Base-by-base conservation (phyloP, 352 stramenopile species). In the Pythium chondricola region DNA sequence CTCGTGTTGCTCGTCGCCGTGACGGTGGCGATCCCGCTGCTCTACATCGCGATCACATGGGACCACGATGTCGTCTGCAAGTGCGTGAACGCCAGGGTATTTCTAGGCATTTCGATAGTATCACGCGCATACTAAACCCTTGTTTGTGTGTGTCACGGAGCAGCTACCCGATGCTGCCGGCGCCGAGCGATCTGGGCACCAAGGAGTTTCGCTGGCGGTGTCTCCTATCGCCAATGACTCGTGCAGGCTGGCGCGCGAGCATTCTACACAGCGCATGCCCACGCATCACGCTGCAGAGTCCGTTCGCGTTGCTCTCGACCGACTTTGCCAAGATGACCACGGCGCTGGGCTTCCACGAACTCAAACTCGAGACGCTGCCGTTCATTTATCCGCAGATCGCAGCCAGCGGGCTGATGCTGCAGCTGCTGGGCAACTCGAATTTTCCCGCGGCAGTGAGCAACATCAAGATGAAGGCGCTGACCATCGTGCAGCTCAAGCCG, bases 261-360 rank as follows among this genome's bases (percentile, higher is more conserved):
- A 73, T 85, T 25, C 33, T 87, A 41, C 73, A 68, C 25, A 75
- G 64, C 16, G 56, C 78, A 7, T 89, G 78, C 31, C 82, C 82
- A 18, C 78, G 76, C 33, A 78, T 93, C 53, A 90, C 72, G 49
- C 56, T 93, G 36, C 74, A 87, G 52, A 78, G 70, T 33, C 79
- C 64, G 3, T 93, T 93, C 36, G 71, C 56, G 18, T 51, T 93
- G 33, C 47, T 90, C 29, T 80, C 80, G 29, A 57, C 70, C 1
- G 82, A 93, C 61, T 90, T 93, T 57, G 74, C 82, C 39, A 84
- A 87, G 50, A 66, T 93, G n/a, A 74, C 77, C 35, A 87, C 76
- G 25, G 85, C 78, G 48, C 52, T 93, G 32, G 81, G 78, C 51
- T 71, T 86, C 48, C 57, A 69, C 36, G 67, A 75, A 52, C 64